phyloP scores from a whole-genome alignment of 352 stramenopile species.

The Albugo candida region DNA sequence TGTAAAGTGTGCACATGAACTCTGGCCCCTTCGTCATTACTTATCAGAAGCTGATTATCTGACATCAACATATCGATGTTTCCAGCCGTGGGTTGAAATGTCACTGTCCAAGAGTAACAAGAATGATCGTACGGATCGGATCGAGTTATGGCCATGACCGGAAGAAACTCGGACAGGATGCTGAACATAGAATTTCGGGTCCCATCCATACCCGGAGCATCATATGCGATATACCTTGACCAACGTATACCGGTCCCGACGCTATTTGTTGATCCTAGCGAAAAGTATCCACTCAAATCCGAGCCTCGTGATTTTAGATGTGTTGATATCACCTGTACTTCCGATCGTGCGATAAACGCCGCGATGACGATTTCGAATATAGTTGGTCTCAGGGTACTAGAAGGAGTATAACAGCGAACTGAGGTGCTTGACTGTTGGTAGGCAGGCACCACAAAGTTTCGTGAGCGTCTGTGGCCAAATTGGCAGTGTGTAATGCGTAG shows the following conservation, averaged over 20 bases:
- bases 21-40: constrained; percentile 6
- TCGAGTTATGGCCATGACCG: constrained; percentile 12
- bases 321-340: constrained; percentile 15
- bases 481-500: constrained; percentile 15
- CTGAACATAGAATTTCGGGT: constrained; percentile 13
- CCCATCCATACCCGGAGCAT: constrained; percentile 10
- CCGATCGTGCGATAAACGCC: constrained; percentile 4
- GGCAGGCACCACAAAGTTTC: too few relatives aligned
- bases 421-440: neutral
- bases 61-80: constrained; percentile 13
- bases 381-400: constrained; percentile 8
- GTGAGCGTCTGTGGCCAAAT: constrained; percentile 9
- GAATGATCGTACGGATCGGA: constrained; percentile 14
- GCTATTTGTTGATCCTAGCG: neutral
- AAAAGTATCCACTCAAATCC: constrained; percentile 12
- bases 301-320: constrained; percentile 1
- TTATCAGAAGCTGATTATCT: constrained; percentile 7
- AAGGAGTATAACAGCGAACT: constrained; percentile 12
- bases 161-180: constrained; percentile 11
- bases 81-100: constrained; percentile 14
- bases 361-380: constrained; percentile 7
- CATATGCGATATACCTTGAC: constrained; percentile 13
- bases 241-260: too few relatives aligned
- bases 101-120: constrained; percentile 21
- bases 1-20: constrained; percentile 10